Evolutionary conservation across 495 filamentous ascomycete genomes (phyloP).

Genomic region (Penicillium malachiteum): DNA sequence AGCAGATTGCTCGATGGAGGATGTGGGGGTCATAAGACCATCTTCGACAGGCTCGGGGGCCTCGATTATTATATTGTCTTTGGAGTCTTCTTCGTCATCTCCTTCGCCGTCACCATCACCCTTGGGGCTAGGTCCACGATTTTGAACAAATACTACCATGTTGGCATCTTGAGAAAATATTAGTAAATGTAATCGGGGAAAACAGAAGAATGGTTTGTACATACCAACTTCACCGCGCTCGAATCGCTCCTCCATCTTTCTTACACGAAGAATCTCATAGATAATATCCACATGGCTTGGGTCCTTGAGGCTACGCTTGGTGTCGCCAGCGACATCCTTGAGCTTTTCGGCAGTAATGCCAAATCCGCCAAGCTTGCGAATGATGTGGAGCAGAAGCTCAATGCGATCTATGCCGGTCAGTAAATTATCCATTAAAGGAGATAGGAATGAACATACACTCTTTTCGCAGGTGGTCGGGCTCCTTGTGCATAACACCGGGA

Average conservation of each 20-base stretch:
- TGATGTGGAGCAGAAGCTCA: slow-evolving; percentile 44
- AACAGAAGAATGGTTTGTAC: slow-evolving; percentile 1
- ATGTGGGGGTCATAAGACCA: slow-evolving; percentile 30
- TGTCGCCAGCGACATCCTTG: slow-evolving; percentile 42
- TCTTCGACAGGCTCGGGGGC: slow-evolving; percentile 32
- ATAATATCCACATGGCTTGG: slow-evolving; percentile 42
- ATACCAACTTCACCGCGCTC: slow-evolving; percentile 53
- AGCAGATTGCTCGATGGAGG: slow-evolving; percentile 32
- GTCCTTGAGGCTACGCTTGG: slow-evolving; percentile 38
- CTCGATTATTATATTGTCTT: slow-evolving; percentile 14
- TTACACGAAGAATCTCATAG: slow-evolving; percentile 53
- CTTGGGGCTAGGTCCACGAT: slow-evolving; percentile 40
- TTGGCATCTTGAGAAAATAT: slow-evolving; percentile 26
- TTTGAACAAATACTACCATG: slow-evolving; percentile 39
- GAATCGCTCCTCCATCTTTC: slow-evolving; percentile 53
- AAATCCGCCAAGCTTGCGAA: slow-evolving; percentile 38
- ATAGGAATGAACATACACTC: slow-evolving; percentile 52
- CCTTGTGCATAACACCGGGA: slow-evolving; percentile 61
- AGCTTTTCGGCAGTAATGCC: slow-evolving; percentile 42
- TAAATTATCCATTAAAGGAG: too few relatives aligned
- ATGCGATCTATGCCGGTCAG: slow-evolving; percentile 31
- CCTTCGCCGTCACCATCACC: slow-evolving; percentile 31
- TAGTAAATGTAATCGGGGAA: slow-evolving; percentile 1
- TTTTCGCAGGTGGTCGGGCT: slow-evolving; percentile 83
- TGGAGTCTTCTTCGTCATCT: slow-evolving; percentile 36